These are phyloP conservation scores for Globisporangium radiosum DNA, from an alignment of 352 stramenopile species.

Conservation along the genomic window DNA sequence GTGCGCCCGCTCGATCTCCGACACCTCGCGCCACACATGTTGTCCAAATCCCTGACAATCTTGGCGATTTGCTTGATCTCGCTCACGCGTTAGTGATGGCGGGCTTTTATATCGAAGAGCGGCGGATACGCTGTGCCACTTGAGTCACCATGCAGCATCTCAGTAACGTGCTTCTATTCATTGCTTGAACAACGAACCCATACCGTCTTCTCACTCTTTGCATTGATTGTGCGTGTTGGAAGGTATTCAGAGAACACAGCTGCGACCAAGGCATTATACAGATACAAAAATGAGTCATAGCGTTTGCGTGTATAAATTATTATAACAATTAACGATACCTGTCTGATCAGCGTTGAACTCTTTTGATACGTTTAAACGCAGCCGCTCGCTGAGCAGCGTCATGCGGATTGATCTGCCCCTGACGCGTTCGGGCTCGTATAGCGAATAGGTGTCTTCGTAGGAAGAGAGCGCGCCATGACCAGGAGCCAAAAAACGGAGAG, in stretches of 20 bases:
- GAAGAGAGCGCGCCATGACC: neutral
- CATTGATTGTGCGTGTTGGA: neutral
- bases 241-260: neutral
- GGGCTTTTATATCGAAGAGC: neutral
- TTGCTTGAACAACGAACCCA: neutral
- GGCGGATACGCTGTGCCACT: neutral
- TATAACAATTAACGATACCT: neutral
- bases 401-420: neutral
- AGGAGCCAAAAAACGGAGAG: neutral
- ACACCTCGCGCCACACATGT: neutral
- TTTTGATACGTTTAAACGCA: neutral
- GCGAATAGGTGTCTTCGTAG: neutral
- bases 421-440: neutral
- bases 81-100: neutral
- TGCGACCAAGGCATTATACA: neutral
- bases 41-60: neutral
- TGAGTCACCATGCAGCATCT: neutral
- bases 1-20: no score
- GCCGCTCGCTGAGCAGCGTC: neutral
- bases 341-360: neutral
- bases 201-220: neutral
- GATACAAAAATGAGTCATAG: neutral
- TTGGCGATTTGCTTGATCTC: neutral
- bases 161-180: neutral
- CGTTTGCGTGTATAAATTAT: neutral